Evolutionary conservation across 805 yeast species (phyloP), one percentile per base, ranked within the genome.

Genomic region (Candida boidinii): DNA sequence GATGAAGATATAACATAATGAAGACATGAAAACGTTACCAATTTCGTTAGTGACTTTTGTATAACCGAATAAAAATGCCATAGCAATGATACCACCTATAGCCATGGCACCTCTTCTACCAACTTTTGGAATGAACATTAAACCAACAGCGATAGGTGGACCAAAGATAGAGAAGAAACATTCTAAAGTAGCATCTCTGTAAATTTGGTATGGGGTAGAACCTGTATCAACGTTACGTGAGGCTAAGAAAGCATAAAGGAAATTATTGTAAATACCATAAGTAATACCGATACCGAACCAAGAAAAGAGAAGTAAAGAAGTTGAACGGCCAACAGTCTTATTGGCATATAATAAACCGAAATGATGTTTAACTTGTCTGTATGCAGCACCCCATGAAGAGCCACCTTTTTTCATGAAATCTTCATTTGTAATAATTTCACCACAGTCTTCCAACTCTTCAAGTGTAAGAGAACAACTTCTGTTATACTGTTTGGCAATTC

Each of bases 281-380:
- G 77, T 66, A 25, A 73, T 54, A 34, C 81, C 80, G 40, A 74
- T 64, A 28, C 72, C 51, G 6, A 70, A 65, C 83, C 82, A 76
- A 1, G 77, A 62, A 14, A 68, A 38, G 18, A 60, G 45, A 21
- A 72, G 52, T 17, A 78, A 60, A n/a, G 57, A 30, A 27, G 76
- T 62, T 7, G 68, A 60, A 36, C 57, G 42, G 4, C 66, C 67
- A n/a, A 71, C 58, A 30, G 54, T 57, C 36, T 51, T 58, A 9
- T 66, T 61, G 4, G 65, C 62, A 49, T 73, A 76, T 31, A 76
- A 59, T 28, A 64, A 54, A 17, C 62, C 53, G 7, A 73, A 39
- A 42, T 73, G 75, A 32, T 41, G 37, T 44, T 49, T 49, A 18
- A 58, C 54, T 18, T 58, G 37, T 15, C 45, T 28, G 39, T 54